phyloP scores from a whole-genome alignment of 106 monocot species.

The Dioscorea dumetorum region DNA sequence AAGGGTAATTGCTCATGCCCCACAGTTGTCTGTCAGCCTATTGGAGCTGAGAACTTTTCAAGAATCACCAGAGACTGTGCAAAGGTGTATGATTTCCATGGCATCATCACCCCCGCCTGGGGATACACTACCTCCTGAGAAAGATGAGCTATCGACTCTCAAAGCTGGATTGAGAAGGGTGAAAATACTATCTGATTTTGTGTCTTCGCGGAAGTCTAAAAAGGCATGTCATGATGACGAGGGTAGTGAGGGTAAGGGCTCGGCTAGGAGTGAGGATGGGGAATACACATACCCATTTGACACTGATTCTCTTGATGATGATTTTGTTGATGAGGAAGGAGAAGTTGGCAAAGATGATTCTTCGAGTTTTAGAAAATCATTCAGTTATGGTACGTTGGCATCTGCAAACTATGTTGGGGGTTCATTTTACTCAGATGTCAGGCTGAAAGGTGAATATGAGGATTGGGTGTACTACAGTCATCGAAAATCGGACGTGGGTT shows the following conservation, averaged over 20 bases:
- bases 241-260: slow-evolving; percentile 56
- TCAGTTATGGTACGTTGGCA: slow-evolving; percentile 70
- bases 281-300: slow-evolving; percentile 45
- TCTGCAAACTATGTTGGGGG: slow-evolving; percentile 55
- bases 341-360: slow-evolving; percentile 22
- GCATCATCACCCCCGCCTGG: slow-evolving; percentile 30
- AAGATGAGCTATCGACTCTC: slow-evolving; percentile 21
- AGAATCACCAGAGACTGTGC: slow-evolving; percentile 41
- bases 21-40: slow-evolving; percentile 65
- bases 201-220: slow-evolving; percentile 49
- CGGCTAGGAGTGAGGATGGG: slow-evolving; percentile 47
- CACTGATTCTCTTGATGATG: slow-evolving; percentile 54
- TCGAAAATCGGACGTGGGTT: slow-evolving; percentile 32
- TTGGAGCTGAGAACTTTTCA: slow-evolving; percentile 47
- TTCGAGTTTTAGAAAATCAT: slow-evolving; percentile 67
- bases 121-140: slow-evolving; percentile 4
- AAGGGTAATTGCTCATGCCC: slow-evolving; percentile 4
- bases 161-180: slow-evolving; percentile 79
- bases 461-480: slow-evolving; percentile 61
- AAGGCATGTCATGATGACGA: slow-evolving; percentile 50
- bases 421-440: slow-evolving; percentile 21
- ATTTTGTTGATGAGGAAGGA: slow-evolving; percentile 26
- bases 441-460: slow-evolving; percentile 31
- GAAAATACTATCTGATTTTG: slow-evolving; percentile 55
- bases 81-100: slow-evolving; percentile 25